Percentiles rank a stretch among this genome's conserved stretches.
phyloP scores from a whole-genome alignment of 2,329 filamentous ascomycete genomes.

The Fonsecaea nubica region DNA sequence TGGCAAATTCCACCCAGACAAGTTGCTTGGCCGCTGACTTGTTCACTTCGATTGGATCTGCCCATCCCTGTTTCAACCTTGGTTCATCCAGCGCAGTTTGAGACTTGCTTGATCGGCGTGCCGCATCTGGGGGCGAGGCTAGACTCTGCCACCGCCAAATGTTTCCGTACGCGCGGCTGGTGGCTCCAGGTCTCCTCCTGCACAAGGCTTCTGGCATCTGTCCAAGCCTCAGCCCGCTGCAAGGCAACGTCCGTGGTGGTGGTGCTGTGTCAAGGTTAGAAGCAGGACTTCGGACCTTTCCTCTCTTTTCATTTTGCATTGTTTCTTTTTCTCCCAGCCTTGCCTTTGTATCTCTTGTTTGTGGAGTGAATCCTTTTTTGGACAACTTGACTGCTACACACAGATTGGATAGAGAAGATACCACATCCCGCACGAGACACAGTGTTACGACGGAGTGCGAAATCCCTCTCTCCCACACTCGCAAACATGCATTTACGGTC shows the following conservation, averaged over 20 bases:
- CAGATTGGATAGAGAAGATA: background rate
- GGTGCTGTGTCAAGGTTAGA: conserved; percentile 12
- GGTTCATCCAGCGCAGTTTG: conserved; percentile 10
- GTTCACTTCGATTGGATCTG: conserved; percentile 11
- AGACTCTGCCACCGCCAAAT: conserved; percentile 14
- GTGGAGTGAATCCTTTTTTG: background rate
- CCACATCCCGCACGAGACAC: background rate
- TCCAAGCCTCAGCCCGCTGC: conserved; percentile 15
- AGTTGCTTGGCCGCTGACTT: background rate
- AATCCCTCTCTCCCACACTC: background rate
- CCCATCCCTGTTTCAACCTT: conserved; percentile 18
- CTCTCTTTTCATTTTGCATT: conserved; percentile 6
- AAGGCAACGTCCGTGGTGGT: background rate
- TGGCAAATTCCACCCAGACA: conserved; percentile 9
- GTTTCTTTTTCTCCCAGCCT: background rate
- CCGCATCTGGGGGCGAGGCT: conserved; percentile 13
- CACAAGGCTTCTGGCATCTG: background rate
- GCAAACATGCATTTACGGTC: conserved; percentile 23
- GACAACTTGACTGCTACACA: conserved; percentile 5
- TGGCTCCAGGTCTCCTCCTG: conserved; percentile 13
- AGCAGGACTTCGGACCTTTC: conserved; percentile 12
- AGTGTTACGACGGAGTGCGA: background rate
- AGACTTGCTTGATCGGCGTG: background rate
- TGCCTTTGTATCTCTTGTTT: background rate
- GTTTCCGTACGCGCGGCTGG: conserved; percentile 16